Percentiles rank a stretch among this genome's conserved stretches.
Evolutionary conservation across 163 green algal genomes (phyloP).

Genomic region (Volvox carteri): DNA sequence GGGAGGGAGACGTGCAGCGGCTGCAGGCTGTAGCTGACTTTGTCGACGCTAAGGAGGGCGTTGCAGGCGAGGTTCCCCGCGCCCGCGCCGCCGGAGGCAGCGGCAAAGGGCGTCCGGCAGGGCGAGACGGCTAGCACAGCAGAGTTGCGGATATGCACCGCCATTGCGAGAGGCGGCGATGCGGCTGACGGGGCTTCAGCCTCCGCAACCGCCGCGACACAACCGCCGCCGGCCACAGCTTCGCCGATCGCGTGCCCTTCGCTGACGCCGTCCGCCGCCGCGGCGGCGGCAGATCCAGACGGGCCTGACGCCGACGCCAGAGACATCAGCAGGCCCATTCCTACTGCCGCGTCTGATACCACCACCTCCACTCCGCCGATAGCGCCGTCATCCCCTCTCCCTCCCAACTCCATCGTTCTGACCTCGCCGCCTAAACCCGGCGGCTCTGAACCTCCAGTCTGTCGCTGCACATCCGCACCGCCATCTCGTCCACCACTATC

Average conservation of each 20-base stretch:
- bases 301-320: not conserved
- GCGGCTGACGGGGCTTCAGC: not conserved
- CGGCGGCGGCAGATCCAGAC: too few species aligned
- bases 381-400: not conserved
- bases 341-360: constrained; percentile 3
- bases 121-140: constrained; percentile 16
- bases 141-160: not conserved
- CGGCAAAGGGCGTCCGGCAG: constrained; percentile 44
- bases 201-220: not conserved
- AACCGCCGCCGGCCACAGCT: not conserved
- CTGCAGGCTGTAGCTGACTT: not conserved
- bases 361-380: constrained; percentile 11
- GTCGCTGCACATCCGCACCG: not conserved
- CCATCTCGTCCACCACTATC: not conserved
- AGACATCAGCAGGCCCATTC: constrained; percentile 4
- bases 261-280: not conserved
- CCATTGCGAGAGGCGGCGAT: not conserved
- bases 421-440: not conserved
- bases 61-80: constrained; percentile 22
- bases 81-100: not conserved
- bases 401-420: not conserved
- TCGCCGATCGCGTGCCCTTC: not conserved
- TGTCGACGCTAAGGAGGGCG: constrained; percentile 31
- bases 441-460: not conserved
- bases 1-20: not conserved